Conservation (phyloP, 148 eudicot species). For the Tetragonia tetragonoides region DNA sequence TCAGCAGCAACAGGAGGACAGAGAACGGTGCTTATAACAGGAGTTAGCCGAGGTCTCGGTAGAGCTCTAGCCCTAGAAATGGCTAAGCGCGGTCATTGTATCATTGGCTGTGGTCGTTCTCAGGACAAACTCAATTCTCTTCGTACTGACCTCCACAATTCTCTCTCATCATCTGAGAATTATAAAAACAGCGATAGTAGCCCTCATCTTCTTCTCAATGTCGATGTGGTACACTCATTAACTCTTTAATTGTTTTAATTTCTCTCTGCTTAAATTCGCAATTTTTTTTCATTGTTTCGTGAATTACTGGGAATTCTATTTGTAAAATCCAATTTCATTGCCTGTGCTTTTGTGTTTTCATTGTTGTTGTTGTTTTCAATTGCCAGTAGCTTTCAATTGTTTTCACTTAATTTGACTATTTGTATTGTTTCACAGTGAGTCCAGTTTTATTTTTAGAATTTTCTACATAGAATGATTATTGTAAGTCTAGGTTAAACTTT, state of each 20-base stretch:
- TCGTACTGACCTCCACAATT: conserved; percentile 40
- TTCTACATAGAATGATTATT: no score
- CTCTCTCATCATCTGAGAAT: conserved; percentile 18
- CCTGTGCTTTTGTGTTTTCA: no score
- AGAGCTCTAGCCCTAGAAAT: conserved; percentile 62
- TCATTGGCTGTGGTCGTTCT: conserved; percentile 84
- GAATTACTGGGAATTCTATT: no score
- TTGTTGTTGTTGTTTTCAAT: no score
- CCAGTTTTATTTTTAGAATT: no score
- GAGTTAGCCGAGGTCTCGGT: conserved; percentile 68
- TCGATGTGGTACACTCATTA: conserved; percentile 58
- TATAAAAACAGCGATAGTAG: background rate
- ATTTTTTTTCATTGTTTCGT: no score
- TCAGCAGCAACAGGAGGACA: conserved; percentile 30
- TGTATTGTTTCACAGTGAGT: no score
- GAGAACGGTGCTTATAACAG: conserved; percentile 68
- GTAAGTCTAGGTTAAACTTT: no score
- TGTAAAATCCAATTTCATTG: no score
- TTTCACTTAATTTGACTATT: no score
- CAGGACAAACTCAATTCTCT: conserved; percentile 65
- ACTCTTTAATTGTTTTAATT: background rate
- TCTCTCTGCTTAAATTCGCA: background rate
- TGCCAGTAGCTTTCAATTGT: no score
- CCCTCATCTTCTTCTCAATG: conserved; percentile 55
- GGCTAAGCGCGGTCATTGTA: conserved; percentile 71